Percentiles rank a stretch among this genome's conserved stretches.
Conservation (phyloP, 2,329 filamentous ascomycete species). For the Diaporthe vexans region DNA sequence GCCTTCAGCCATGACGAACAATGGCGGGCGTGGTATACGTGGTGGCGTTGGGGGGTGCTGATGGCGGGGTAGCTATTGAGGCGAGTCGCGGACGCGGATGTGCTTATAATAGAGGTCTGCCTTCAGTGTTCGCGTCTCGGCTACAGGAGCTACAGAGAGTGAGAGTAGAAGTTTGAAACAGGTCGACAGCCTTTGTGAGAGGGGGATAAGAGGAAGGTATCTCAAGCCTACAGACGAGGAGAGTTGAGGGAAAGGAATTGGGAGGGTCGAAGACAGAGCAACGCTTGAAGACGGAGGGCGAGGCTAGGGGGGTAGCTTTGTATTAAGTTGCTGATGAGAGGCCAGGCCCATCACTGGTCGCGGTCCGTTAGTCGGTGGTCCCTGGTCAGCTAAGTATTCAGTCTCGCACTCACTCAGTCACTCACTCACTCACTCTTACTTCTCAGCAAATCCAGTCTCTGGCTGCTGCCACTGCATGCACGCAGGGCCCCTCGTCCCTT, state of each 20-base stretch:
- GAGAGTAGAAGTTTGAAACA: background rate
- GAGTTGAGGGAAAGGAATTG: background rate
- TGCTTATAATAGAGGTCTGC: background rate
- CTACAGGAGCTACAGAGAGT: background rate
- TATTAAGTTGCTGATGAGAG: constrained; percentile 34
- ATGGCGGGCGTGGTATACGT: constrained; percentile 40
- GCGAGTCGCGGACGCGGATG: background rate
- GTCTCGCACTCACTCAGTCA: background rate
- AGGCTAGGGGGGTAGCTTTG: constrained; percentile 37
- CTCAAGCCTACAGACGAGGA: background rate
- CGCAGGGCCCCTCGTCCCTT: constrained; percentile 36
- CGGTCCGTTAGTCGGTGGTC: background rate
- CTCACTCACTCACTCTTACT: background rate
- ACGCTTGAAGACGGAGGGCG: background rate
- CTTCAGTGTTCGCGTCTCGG: background rate
- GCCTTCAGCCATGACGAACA: constrained; percentile 59
- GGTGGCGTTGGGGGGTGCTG: background rate
- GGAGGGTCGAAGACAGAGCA: constrained; percentile 12
- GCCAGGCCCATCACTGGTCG: background rate
- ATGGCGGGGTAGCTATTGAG: constrained; percentile 40
- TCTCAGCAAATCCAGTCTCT: background rate
- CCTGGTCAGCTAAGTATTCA: constrained; percentile 4
- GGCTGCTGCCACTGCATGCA: constrained; percentile 5
- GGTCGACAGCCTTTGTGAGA: background rate
- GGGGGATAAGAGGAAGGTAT: background rate